A percentile compares a stretch with the other conserved stretches of the same genome.
Evolutionary conservation across 2,329 filamentous ascomycete species (phyloP).

Genomic region (Trichoderma sp.): DNA sequence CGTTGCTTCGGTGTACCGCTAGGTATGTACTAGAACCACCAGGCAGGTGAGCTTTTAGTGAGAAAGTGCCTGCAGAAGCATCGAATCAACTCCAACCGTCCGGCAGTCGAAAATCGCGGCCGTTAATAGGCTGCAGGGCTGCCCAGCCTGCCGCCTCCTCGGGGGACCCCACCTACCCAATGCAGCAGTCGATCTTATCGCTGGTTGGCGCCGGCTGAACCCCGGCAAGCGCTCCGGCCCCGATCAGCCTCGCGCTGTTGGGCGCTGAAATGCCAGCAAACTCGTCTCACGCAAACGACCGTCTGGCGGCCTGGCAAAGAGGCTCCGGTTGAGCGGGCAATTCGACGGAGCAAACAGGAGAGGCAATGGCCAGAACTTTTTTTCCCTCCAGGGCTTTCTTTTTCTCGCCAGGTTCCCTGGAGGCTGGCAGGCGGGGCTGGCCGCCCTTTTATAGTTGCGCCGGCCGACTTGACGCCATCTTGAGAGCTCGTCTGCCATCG

Average conservation of each 20-base stretch:
- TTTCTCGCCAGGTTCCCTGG: not conserved
- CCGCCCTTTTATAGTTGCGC: conserved; percentile 20
- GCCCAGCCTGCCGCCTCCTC: not conserved
- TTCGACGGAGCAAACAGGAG: not conserved
- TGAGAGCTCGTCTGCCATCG: not conserved
- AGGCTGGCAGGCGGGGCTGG: not conserved
- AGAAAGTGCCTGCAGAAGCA: conserved; percentile 13
- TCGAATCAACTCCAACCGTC: not conserved
- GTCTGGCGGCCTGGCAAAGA: conserved; percentile 11
- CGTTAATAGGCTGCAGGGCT: conserved; percentile 14
- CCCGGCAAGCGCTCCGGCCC: conserved; percentile 16
- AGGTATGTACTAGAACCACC: not conserved
- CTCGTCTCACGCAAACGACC: not conserved
- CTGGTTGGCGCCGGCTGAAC: conserved; percentile 15
- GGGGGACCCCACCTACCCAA: conserved; percentile 18
- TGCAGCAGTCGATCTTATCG: conserved; percentile 12
- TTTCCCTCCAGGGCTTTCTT: not conserved
- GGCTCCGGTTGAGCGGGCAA: conserved; percentile 16
- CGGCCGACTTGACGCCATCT: conserved; percentile 17
- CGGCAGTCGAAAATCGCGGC: not conserved
- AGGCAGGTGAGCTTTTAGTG: conserved; percentile 1
- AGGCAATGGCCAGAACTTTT: not conserved
- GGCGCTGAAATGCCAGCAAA: not conserved
- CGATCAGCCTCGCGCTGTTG: not conserved
- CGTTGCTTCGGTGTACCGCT: conserved; percentile 11